Percentiles rank a stretch among this genome's conserved stretches.
Conservation (phyloP, 2,329 filamentous ascomycete species). For the Emmonsia crescens region DNA sequence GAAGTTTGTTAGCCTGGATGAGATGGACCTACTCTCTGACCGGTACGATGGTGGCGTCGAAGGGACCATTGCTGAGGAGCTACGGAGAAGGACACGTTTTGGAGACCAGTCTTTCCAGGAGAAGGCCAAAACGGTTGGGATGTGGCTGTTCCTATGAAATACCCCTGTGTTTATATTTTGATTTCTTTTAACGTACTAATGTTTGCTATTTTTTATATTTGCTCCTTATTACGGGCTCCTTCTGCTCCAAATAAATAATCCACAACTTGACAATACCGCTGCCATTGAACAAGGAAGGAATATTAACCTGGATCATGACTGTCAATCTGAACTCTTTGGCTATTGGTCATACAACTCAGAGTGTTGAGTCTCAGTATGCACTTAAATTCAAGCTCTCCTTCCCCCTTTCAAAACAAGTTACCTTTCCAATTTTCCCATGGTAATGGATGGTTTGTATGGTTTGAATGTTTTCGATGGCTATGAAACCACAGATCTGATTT, state of each 20-base stretch:
- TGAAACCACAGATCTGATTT: background rate
- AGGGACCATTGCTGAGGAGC: conserved; percentile 20
- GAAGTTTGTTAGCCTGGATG: conserved; percentile 33
- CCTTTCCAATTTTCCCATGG: background rate
- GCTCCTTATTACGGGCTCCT: background rate
- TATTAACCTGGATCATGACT: background rate
- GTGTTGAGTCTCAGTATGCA: too few relatives aligned
- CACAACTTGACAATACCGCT: too few relatives aligned
- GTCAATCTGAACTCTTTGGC: too few relatives aligned
- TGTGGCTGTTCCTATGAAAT: conserved; percentile 30
- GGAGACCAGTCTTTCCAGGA: conserved; percentile 13
- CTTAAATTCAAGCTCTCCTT: too few relatives aligned
- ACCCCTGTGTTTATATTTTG: background rate
- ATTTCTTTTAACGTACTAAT: background rate
- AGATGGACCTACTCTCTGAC: conserved; percentile 45
- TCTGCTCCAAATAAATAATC: background rate
- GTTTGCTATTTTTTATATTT: background rate
- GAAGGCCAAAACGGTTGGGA: conserved; percentile 24
- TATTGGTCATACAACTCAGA: too few relatives aligned
- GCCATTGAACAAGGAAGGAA: background rate
- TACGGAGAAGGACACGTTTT: conserved; percentile 15
- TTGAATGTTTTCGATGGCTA: background rate
- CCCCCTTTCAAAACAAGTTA: too few relatives aligned
- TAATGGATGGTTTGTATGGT: background rate
- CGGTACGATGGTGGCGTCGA: conserved; percentile 24